Conservation (phyloP, 108 stramenopile species). For the Skeletonema costatum region DNA sequence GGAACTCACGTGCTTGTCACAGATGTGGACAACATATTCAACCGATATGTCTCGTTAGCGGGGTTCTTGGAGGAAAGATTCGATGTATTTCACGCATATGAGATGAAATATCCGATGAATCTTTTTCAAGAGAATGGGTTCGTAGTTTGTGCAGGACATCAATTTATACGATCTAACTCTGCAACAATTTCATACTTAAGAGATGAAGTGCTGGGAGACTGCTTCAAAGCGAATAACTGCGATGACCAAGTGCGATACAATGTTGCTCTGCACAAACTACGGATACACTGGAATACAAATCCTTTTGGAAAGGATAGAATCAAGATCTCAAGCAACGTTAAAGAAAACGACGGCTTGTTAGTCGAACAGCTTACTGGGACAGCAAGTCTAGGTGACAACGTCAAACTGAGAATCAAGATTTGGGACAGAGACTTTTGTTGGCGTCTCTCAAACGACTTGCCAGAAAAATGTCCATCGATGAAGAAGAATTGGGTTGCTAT, state of each 20-base stretch:
- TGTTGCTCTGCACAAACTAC: slow-evolving; percentile 4
- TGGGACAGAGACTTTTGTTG: slow-evolving; percentile 56
- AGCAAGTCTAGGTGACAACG: neutral
- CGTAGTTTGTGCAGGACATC: slow-evolving; percentile 51
- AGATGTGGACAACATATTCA: slow-evolving; percentile 57
- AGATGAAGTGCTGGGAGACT: slow-evolving; percentile 30
- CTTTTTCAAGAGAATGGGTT: slow-evolving; percentile 40
- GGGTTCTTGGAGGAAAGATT: slow-evolving; percentile 15
- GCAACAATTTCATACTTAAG: slow-evolving; percentile 29
- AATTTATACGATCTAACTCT: slow-evolving; percentile 35
- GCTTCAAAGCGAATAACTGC: slow-evolving; percentile 20
- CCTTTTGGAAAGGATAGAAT: neutral
- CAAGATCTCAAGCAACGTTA: neutral
- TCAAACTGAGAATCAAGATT: slow-evolving; percentile 33
- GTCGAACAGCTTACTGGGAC: slow-evolving; percentile 20
- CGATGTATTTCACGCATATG: slow-evolving; percentile 49
- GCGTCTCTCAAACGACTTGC: slow-evolving; percentile 9
- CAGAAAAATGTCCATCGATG: slow-evolving; percentile 29
- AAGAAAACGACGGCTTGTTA: slow-evolving; percentile 22
- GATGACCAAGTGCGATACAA: slow-evolving; percentile 58
- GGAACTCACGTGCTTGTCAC: slow-evolving; percentile 44
- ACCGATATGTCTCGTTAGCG: slow-evolving; percentile 13
- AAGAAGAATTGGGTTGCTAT: slow-evolving; percentile 54
- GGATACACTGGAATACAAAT: slow-evolving; percentile 36
- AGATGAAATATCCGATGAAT: slow-evolving; percentile 25